phyloP scores from a whole-genome alignment of 805 yeast species.

The Myxozyma udenii region DNA sequence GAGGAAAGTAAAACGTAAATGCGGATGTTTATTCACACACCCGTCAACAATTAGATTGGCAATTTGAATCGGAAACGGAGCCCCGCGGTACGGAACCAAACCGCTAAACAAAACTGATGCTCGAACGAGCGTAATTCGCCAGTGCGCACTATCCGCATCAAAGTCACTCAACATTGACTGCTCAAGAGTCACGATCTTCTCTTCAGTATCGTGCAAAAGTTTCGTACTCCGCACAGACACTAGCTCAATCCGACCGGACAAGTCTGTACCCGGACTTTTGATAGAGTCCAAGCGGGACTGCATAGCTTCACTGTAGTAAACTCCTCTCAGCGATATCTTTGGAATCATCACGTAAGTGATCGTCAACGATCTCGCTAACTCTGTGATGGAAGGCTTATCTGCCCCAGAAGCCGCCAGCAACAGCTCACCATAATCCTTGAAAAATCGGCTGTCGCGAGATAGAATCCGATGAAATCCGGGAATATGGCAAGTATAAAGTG shows the following conservation, averaged over 20 bases:
- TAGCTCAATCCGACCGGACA: constrained; percentile 18
- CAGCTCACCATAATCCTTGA: constrained; percentile 10
- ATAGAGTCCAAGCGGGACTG: constrained; percentile 15
- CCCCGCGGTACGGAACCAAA: constrained; percentile 9
- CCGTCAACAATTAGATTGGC: constrained; percentile 25
- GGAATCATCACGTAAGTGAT: constrained; percentile 4
- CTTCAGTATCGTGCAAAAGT: constrained; percentile 22
- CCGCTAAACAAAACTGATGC: constrained; percentile 9
- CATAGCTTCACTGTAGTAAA: constrained; percentile 7
- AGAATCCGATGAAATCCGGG: constrained; percentile 20
- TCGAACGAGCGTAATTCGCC: constrained; percentile 14
- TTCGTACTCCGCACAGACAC: constrained; percentile 20
- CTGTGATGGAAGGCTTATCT: constrained; percentile 23
- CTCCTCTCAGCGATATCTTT: not conserved
- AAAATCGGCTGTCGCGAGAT: constrained; percentile 13
- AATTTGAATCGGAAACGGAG: constrained; percentile 5
- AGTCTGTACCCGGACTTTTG: constrained; percentile 27
- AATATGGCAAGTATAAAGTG: constrained; percentile 34
- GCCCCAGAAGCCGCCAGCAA: constrained; percentile 17
- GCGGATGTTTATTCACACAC: constrained; percentile 54
- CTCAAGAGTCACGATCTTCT: constrained; percentile 11
- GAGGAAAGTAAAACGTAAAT: constrained; percentile 56
- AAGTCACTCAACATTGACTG: constrained; percentile 14
- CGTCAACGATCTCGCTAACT: constrained; percentile 15
- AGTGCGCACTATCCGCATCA: constrained; percentile 15